Percentiles rank a stretch among this genome's conserved stretches.
Evolutionary conservation across 768 basidiomycete species (phyloP).

Genomic region (Artomyces pyxidatus): DNA sequence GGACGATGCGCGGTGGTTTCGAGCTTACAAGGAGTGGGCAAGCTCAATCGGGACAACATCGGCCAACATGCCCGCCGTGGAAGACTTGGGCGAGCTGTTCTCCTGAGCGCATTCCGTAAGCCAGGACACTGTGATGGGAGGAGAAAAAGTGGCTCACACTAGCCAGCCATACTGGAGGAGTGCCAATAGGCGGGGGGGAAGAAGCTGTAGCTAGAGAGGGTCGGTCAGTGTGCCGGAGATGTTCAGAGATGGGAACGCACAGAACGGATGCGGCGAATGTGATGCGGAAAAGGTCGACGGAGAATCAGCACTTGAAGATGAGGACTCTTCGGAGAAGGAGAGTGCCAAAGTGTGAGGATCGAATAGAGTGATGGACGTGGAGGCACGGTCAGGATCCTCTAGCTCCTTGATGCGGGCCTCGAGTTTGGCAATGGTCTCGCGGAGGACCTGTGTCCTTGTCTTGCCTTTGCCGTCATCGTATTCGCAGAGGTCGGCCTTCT

Average conservation of each 20-base stretch:
- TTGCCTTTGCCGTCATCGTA: slow-evolving; percentile 84
- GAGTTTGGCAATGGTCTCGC: slow-evolving; percentile 67
- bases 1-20: too few relatives aligned
- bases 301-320: slow-evolving; percentile 26
- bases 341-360: slow-evolving; percentile 54
- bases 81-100: slow-evolving; percentile 42
- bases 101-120: slow-evolving; percentile 21
- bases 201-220: not conserved
- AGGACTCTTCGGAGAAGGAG: slow-evolving; percentile 25
- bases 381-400: slow-evolving; percentile 64
- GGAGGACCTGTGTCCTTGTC: slow-evolving; percentile 70
- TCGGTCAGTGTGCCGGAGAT: slow-evolving; percentile 20
- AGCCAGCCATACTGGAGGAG: slow-evolving; percentile 3
- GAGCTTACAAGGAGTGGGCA: slow-evolving; percentile 55
- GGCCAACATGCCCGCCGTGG: slow-evolving; percentile 37
- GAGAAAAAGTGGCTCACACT: not conserved
- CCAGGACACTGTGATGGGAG: not conserved
- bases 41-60: slow-evolving; percentile 48
- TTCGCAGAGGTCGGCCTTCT: slow-evolving; percentile 67
- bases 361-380: slow-evolving; percentile 61
- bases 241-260: slow-evolving; percentile 44
- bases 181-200: not conserved
- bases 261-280: slow-evolving; percentile 25
- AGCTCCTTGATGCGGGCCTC: slow-evolving; percentile 67
- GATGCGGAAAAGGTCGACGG: slow-evolving; percentile 26